phyloP scores from a whole-genome alignment of 2,329 filamentous ascomycete species.

The Corinectria fuckeliana region DNA sequence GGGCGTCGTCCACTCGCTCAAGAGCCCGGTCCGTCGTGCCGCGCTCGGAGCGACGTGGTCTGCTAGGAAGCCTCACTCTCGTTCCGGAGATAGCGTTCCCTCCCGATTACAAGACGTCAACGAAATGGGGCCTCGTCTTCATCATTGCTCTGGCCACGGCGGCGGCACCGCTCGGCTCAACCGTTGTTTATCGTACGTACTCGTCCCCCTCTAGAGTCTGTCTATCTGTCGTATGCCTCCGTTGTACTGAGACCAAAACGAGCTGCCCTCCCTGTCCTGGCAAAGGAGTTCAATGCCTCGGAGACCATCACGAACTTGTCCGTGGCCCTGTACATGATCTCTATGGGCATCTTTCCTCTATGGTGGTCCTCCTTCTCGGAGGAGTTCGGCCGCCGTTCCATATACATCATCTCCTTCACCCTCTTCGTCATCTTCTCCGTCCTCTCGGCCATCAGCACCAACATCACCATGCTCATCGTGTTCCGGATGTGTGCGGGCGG shows the following conservation, averaged over 20 bases:
- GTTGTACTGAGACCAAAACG: slow-evolving; percentile 16
- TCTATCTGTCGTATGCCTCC: not conserved
- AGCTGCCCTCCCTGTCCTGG: slow-evolving; percentile 74
- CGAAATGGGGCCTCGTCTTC: slow-evolving; percentile 85
- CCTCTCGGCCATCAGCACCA: slow-evolving; percentile 70
- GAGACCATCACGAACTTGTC: slow-evolving; percentile 75
- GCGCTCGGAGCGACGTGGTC: slow-evolving; percentile 65
- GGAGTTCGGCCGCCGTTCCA: slow-evolving; percentile 72
- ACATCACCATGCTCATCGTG: slow-evolving; percentile 77
- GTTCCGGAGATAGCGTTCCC: slow-evolving; percentile 82
- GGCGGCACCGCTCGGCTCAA: slow-evolving; percentile 81
- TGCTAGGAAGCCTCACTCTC: slow-evolving; percentile 73
- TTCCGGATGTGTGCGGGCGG: slow-evolving; percentile 78
- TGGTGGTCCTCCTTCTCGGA: slow-evolving; percentile 90
- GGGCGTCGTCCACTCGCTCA: slow-evolving; percentile 49
- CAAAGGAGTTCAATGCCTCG: slow-evolving; percentile 65
- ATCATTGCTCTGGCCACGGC: slow-evolving; percentile 79
- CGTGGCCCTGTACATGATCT: slow-evolving; percentile 81
- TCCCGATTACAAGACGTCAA: slow-evolving; percentile 72
- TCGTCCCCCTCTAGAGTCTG: slow-evolving; percentile 41
- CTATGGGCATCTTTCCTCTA: slow-evolving; percentile 83
- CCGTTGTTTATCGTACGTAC: slow-evolving; percentile 79
- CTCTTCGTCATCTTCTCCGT: slow-evolving; percentile 76
- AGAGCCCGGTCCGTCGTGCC: slow-evolving; percentile 50
- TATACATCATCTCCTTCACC: slow-evolving; percentile 77